A percentile compares a stretch with the other conserved stretches of the same genome.
These are phyloP conservation scores for Mediolabrus comicus DNA, from an alignment of 108 stramenopile species.

Conservation along the genomic window DNA sequence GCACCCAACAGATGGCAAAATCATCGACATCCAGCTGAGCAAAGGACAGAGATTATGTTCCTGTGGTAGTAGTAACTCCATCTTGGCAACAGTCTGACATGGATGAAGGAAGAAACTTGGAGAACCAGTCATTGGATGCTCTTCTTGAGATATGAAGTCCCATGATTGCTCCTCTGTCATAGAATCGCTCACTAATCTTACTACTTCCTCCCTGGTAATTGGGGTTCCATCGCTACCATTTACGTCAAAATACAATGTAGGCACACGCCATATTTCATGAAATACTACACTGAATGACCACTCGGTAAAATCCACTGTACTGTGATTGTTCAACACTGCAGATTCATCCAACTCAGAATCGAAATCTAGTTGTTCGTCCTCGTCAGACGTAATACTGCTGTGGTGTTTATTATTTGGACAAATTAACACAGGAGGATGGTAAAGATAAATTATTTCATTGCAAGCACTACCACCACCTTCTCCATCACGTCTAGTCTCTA, in stretches of 20 bases:
- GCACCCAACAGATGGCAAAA: slow-evolving; percentile 65
- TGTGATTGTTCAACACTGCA: background rate
- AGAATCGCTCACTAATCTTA: slow-evolving; percentile 21
- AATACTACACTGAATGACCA: slow-evolving; percentile 71
- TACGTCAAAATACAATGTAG: slow-evolving; percentile 66
- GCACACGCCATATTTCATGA: slow-evolving; percentile 62
- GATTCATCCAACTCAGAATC: background rate
- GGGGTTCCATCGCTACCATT: slow-evolving; percentile 42
- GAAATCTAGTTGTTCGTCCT: background rate
- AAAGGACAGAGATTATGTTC: slow-evolving; percentile 15
- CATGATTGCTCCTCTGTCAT: slow-evolving; percentile 45
- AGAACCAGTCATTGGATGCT: slow-evolving; percentile 62
- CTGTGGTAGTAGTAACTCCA: slow-evolving; percentile 30
- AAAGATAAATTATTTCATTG: background rate
- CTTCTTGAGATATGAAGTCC: slow-evolving; percentile 79
- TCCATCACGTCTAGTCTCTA: background rate
- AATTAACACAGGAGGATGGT: slow-evolving; percentile 9
- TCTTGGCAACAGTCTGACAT: slow-evolving; percentile 55
- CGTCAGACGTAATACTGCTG: background rate
- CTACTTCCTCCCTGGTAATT: slow-evolving; percentile 31
- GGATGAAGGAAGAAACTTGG: slow-evolving; percentile 77
- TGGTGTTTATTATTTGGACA: background rate
- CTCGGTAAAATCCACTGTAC: slow-evolving; percentile 11
- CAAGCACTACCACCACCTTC: background rate
- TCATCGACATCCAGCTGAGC: slow-evolving; percentile 79